Percentiles rank a stretch among this genome's conserved stretches.
phyloP scores from a whole-genome alignment of 495 filamentous ascomycete species.

The Elaphomyces granulatus region DNA sequence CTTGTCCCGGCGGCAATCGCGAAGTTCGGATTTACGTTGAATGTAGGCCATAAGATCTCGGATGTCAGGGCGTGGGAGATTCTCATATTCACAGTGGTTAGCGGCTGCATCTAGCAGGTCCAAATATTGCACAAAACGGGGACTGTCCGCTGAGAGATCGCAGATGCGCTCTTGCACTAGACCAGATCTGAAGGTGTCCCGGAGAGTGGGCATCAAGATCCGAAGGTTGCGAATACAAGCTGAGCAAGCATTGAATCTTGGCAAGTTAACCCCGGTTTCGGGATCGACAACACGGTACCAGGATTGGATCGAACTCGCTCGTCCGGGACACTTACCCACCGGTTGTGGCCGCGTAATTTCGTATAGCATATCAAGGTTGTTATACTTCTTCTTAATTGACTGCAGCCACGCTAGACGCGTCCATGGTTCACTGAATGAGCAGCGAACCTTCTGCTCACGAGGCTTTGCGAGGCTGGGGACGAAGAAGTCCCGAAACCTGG shows the following conservation, averaged over 20 bases:
- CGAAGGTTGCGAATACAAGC: constrained; percentile 39
- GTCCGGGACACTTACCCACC: constrained; percentile 37
- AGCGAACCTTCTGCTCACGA: constrained; percentile 29
- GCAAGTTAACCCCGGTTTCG: constrained; percentile 32
- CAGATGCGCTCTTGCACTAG: constrained; percentile 26
- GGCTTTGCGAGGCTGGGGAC: constrained; percentile 29
- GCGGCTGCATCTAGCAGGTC: constrained; percentile 44
- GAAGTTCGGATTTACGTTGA: constrained; percentile 33
- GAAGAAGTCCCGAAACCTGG: constrained; percentile 39
- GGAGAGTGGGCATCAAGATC: constrained; percentile 35
- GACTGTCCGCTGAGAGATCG: constrained; percentile 35
- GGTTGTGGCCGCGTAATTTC: constrained; percentile 32
- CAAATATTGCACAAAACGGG: constrained; percentile 46
- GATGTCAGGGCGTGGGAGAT: constrained; percentile 29
- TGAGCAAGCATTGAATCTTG: constrained; percentile 43
- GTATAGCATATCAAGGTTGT: constrained; percentile 40
- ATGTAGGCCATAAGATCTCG: constrained; percentile 36
- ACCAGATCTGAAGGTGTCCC: constrained; percentile 31
- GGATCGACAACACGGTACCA: constrained; percentile 50
- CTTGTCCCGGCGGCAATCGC: constrained; percentile 41
- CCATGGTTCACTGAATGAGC: constrained; percentile 50
- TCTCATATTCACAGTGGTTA: constrained; percentile 25
- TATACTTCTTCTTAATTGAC: constrained; percentile 40
- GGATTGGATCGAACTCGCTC: constrained; percentile 25
- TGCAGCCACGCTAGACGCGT: constrained; percentile 52